Evolutionary conservation across 2,329 filamentous ascomycete species (phyloP).

Genomic region (Neonectria punicea): DNA sequence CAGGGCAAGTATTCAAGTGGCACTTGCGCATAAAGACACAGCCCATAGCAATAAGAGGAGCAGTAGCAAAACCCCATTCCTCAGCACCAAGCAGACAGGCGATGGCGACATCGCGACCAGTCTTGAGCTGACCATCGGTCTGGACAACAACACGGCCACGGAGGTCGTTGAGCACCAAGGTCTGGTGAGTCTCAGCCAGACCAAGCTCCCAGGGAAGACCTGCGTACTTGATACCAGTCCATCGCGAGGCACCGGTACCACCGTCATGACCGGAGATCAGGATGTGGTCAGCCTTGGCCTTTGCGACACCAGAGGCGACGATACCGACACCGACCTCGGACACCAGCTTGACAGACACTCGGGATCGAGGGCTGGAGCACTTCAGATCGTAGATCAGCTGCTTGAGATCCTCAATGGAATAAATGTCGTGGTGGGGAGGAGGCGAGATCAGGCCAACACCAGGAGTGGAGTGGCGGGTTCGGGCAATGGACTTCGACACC

Average conservation of each 20-base stretch:
- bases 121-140: conserved; percentile 93
- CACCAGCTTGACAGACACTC: conserved; percentile 96
- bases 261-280: conserved; percentile 97
- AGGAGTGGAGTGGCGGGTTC: conserved; percentile 94
- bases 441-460: conserved; percentile 97
- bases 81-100: conserved; percentile 96
- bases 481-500: conserved; percentile 92
- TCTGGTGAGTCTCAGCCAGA: conserved; percentile 97
- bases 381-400: conserved; percentile 98
- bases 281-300: conserved; percentile 97
- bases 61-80: conserved; percentile 96
- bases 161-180: conserved; percentile 92
- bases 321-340: conserved; percentile 98
- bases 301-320: conserved; percentile 95
- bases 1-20: conserved; percentile 80
- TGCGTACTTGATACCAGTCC: conserved; percentile 99
- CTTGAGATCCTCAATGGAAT: conserved; percentile 98
- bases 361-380: conserved; percentile 90
- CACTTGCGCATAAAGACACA: conserved; percentile 95
- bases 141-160: conserved; percentile 96
- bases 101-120: conserved; percentile 92
- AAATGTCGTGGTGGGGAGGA: conserved; percentile 97
- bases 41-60: conserved; percentile 94
- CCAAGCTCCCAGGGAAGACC: conserved; percentile 97
- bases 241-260: conserved; percentile 94